Conservation (phyloP, 1,139 yeast genomes). For the Geotrichum cucujoidarum region DNA sequence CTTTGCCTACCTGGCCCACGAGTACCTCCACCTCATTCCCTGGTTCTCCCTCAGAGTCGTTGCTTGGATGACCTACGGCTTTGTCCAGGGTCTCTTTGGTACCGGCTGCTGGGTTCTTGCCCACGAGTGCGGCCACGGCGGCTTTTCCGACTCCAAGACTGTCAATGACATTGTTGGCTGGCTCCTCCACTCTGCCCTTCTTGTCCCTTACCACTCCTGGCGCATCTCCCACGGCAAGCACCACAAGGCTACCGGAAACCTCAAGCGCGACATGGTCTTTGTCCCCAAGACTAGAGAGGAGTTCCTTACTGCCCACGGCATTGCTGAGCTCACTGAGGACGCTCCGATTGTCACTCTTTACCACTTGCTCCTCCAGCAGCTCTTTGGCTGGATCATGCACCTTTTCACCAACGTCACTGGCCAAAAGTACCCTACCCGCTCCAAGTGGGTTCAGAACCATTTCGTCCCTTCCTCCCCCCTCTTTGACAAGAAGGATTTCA, state of each 20-base stretch:
- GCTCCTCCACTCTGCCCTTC: constrained; percentile 69
- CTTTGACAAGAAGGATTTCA: constrained; percentile 63
- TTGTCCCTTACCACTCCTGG: constrained; percentile 88
- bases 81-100: constrained; percentile 60
- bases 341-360: constrained; percentile 62
- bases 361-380: constrained; percentile 60
- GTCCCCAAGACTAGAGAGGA: constrained; percentile 63
- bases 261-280: constrained; percentile 77
- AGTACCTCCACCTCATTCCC: constrained; percentile 50
- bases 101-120: constrained; percentile 85
- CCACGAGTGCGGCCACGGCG: constrained; percentile 88
- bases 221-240: constrained; percentile 77
- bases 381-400: constrained; percentile 70
- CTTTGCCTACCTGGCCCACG: constrained; percentile 51
- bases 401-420: constrained; percentile 72
- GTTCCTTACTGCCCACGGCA: constrained; percentile 40
- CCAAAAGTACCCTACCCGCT: constrained; percentile 54
- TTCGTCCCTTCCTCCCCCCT: constrained; percentile 69
- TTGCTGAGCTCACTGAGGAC: constrained; percentile 58
- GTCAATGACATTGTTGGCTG: constrained; percentile 77
- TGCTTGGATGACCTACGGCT: constrained; percentile 56
- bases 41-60: constrained; percentile 44
- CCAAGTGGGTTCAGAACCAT: constrained; percentile 52
- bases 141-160: constrained; percentile 65
- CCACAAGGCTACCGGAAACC: constrained; percentile 83